phyloP scores from a whole-genome alignment of 305 asterid genomes.

The Solanum hybrid region DNA sequence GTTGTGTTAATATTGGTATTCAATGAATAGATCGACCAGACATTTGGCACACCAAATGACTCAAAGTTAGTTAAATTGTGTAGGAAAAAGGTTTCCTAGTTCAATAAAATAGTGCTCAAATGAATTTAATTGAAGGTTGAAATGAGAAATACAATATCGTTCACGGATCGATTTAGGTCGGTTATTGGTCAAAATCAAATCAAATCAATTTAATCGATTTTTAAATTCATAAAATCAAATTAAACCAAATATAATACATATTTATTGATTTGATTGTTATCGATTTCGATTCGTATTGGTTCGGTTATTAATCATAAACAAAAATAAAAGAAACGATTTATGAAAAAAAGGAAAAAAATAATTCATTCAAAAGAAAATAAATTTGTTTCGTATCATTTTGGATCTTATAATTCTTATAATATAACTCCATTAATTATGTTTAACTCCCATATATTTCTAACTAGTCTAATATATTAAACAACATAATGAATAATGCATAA shows the following conservation, averaged over 20 bases:
- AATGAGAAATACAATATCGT: not conserved
- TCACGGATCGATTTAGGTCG: not conserved
- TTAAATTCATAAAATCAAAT: not conserved
- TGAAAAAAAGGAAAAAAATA: not conserved
- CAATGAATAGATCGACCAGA: too few species aligned
- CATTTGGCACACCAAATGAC: not conserved
- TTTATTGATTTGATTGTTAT: not conserved
- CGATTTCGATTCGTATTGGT: too few species aligned
- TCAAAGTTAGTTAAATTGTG: not conserved
- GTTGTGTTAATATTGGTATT: not conserved
- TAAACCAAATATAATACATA: not conserved
- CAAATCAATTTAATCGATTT: too few species aligned
- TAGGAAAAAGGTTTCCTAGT: not conserved
- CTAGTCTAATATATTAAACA: too few species aligned
- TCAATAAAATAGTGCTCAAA: not conserved
- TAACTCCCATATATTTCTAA: too few species aligned
- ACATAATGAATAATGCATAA: too few species aligned
- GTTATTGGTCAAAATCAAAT: too few species aligned
- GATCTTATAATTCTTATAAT: too few species aligned
- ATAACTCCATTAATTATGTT: too few species aligned
- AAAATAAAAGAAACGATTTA: too few species aligned
- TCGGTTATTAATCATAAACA: too few species aligned
- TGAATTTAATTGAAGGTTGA: not conserved
- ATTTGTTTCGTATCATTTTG: too few species aligned
- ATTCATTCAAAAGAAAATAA: not conserved